Evolutionary conservation across 2,329 filamentous ascomycete genomes (phyloP).

Genomic region (Pseudocercospora pini-densiflorae): DNA sequence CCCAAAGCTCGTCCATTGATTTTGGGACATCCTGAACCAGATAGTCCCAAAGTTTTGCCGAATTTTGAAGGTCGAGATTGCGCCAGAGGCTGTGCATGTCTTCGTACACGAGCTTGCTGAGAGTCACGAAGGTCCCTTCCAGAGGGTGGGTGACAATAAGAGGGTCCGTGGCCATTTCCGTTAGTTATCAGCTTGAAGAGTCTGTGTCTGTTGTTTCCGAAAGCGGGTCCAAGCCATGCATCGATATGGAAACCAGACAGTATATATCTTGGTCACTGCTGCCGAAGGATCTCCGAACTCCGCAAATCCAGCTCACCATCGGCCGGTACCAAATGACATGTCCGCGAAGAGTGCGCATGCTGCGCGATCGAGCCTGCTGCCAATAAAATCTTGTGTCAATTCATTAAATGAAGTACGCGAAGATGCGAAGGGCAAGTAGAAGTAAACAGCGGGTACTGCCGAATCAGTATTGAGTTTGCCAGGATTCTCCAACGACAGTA

Average conservation of each 20-base stretch:
- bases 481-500: too few relatives aligned
- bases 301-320: neutral
- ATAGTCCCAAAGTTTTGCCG: constrained; percentile 47
- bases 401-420: too few relatives aligned
- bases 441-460: too few relatives aligned
- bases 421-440: too few relatives aligned
- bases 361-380: too few relatives aligned
- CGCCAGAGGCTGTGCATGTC: constrained; percentile 23
- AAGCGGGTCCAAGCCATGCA: too few relatives aligned
- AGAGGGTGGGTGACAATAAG: neutral
- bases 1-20: constrained; percentile 22
- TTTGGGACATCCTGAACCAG: constrained; percentile 43
- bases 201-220: too few relatives aligned
- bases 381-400: too few relatives aligned
- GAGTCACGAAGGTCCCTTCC: constrained; percentile 18
- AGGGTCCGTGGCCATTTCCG: neutral
- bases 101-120: constrained; percentile 16
- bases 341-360: too few relatives aligned
- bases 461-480: too few relatives aligned
- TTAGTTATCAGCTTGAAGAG: neutral
- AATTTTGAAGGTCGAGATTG: constrained; percentile 18
- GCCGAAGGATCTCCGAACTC: neutral
- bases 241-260: too few relatives aligned
- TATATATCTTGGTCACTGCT: neutral
- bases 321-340: neutral